Evolutionary conservation across 176 grass and related monocot genomes (phyloP), one percentile per base, ranked within the genome.

Genomic region (Oryza rufipogon): DNA sequence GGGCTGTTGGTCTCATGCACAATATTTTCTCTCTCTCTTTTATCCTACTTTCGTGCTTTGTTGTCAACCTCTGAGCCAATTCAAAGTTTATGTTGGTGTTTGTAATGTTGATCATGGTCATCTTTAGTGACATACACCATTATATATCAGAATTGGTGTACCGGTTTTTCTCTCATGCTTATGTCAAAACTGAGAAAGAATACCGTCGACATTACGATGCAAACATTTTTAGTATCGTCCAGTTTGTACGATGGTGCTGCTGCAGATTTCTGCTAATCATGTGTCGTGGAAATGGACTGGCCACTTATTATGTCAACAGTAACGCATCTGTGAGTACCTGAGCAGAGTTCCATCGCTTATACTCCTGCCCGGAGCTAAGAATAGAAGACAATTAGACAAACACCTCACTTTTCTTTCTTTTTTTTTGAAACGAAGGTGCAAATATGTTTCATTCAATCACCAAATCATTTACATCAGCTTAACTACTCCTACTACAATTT

Each of bases 1-100:
- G 71, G 9, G 9, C 16, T 3, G 14, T 23, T 77, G 49, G 39
- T 78, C 26, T 85, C 34, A 77, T 89, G 66, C 52, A 66, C 22
- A 46, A 68, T 28, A 20, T 70, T 51, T 44, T 79, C 47, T 58
- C 10, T 20, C 30, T 58, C 6, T 69, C 3, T 32, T 83, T n/a
- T 83, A 38, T 38, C 36, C 36, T 38, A 25, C 42, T 61, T 81
- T 4, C 34, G 11, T 28, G 10, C 19, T 81, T 49, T 56, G 12
- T n/a, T 46, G 64, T 64, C 39, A 38, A 84, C 20, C 65, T 47
- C 16, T 54, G 70, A 39, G 15, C 39, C 28, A 71, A 71, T 85
- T 30, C 47, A 39, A 68, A 64, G 20, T 6, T 36, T 26, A 14
- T 12, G 14, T 38, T 11, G 41, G 4, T 30, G 38, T 75, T 70